A percentile compares a stretch with the other conserved stretches of the same genome.
Evolutionary conservation across 805 yeast species (phyloP).

Genomic region (Wickerhamomyces silvicola): DNA sequence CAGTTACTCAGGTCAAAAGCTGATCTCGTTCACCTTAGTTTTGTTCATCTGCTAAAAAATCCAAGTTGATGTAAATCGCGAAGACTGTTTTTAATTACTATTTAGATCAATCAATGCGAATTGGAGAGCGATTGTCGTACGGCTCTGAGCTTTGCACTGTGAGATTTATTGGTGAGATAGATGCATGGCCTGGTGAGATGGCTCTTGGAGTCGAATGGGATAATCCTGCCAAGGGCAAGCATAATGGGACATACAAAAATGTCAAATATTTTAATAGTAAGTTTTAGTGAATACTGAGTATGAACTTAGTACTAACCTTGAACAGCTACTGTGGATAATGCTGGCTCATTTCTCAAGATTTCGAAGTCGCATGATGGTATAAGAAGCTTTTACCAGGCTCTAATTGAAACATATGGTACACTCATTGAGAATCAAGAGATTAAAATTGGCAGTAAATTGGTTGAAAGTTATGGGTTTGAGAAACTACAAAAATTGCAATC

Average conservation of each 20-base stretch:
- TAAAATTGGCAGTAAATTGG: conserved; percentile 48
- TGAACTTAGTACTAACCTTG: conserved; percentile 5
- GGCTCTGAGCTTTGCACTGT: conserved; percentile 56
- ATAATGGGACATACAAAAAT: conserved; percentile 56
- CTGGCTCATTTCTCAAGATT: conserved; percentile 62
- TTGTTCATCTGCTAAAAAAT: no score
- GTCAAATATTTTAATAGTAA: conserved; percentile 43
- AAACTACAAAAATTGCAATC: conserved; percentile 42
- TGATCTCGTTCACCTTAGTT: no score
- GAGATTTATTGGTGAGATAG: conserved; percentile 51
- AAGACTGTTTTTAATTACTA: no score
- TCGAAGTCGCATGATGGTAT: conserved; percentile 28
- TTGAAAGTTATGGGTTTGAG: conserved; percentile 63
- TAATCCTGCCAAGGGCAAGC: conserved; percentile 57
- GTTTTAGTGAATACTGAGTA: conserved; percentile 17
- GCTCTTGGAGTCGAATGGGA: conserved; percentile 92
- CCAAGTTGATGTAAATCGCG: no score
- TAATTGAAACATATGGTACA: conserved; percentile 42
- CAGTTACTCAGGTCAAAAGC: no score
- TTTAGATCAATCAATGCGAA: no score
- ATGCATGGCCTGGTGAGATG: conserved; percentile 49
- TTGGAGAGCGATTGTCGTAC: conserved; percentile 28
- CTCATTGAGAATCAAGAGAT: conserved; percentile 27
- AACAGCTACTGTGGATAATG: conserved; percentile 24
- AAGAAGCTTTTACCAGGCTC: conserved; percentile 38